Conservation (phyloP, 495 filamentous ascomycete genomes). For the Penicillium simplicissimum region DNA sequence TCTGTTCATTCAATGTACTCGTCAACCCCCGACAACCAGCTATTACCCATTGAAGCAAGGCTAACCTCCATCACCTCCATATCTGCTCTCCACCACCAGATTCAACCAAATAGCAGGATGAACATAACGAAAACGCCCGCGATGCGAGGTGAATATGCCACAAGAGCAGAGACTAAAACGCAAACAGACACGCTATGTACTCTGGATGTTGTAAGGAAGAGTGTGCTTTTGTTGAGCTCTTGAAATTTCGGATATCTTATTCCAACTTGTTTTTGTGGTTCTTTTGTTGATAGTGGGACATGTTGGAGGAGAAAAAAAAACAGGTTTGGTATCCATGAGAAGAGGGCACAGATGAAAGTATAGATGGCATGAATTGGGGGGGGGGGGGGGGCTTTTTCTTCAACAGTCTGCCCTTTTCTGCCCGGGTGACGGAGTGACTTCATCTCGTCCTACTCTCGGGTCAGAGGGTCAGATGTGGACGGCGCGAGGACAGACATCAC, state of each 20-base stretch:
- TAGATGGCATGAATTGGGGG: constrained; percentile 19
- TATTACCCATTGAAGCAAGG: too few species aligned
- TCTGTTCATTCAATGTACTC: constrained; percentile 8
- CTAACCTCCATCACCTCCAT: too few species aligned
- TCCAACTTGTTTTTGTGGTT: constrained; percentile 13
- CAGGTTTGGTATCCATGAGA: constrained; percentile 21
- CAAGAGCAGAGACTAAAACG: neutral
- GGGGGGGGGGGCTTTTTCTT: neutral
- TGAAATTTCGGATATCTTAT: constrained; percentile 1
- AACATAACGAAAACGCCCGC: constrained; percentile 9
- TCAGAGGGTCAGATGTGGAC: constrained; percentile 3
- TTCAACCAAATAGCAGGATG: neutral
- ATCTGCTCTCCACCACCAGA: too few species aligned
- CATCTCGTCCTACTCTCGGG: constrained; percentile 14
- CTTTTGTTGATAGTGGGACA: constrained; percentile 6
- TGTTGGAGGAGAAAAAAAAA: constrained; percentile 11
- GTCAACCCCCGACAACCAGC: too few species aligned
- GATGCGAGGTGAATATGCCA: constrained; percentile 20
- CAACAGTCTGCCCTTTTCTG: neutral
- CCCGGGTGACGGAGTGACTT: neutral
- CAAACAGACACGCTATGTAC: constrained; percentile 15
- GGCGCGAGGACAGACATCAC: constrained; percentile 23
- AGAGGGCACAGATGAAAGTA: constrained; percentile 16
- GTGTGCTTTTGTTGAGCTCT: constrained; percentile 8
- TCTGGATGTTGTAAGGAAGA: neutral